phyloP scores from a whole-genome alignment of 2,329 filamentous ascomycete genomes.

The Sclerotinia sclerotiorum region DNA sequence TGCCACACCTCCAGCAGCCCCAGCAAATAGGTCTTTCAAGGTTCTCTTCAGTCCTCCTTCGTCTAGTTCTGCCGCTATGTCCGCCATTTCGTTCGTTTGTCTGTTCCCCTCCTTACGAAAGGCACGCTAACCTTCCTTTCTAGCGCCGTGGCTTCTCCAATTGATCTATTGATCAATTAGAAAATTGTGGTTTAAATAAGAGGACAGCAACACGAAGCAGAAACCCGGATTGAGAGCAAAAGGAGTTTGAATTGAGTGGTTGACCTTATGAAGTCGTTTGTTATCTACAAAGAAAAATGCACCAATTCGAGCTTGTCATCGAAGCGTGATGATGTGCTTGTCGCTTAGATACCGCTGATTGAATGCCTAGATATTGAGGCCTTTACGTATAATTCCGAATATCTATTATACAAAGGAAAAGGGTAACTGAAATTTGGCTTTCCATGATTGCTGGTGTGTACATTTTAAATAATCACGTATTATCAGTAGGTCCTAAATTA shows the following conservation, averaged over 20 bases:
- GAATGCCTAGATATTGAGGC: conserved; percentile 10
- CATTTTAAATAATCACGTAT: neutral
- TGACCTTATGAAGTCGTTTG: conserved; percentile 3
- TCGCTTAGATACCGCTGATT: conserved; percentile 14
- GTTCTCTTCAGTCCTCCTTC: conserved; percentile 38
- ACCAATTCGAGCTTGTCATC: conserved; percentile 19
- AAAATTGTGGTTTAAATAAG: neutral
- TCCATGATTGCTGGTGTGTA: neutral
- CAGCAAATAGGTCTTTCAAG: conserved; percentile 83
- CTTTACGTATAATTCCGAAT: neutral
- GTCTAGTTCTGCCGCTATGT: conserved; percentile 38
- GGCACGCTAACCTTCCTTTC: neutral
- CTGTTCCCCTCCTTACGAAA: conserved; percentile 6
- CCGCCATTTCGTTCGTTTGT: conserved; percentile 35
- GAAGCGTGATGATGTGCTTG: conserved; percentile 18
- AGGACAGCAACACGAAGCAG: neutral
- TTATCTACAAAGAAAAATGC: conserved; percentile 16
- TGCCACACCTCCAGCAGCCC: conserved; percentile 86
- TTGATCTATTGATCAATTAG: neutral
- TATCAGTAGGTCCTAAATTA: neutral
- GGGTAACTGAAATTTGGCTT: neutral
- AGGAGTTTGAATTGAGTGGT: neutral
- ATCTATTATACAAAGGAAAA: too few relatives aligned
- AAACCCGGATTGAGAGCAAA: neutral
- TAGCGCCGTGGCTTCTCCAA: neutral